phyloP scores from a whole-genome alignment of 345 rosid genomes.

The Noccaea caerulescens region DNA sequence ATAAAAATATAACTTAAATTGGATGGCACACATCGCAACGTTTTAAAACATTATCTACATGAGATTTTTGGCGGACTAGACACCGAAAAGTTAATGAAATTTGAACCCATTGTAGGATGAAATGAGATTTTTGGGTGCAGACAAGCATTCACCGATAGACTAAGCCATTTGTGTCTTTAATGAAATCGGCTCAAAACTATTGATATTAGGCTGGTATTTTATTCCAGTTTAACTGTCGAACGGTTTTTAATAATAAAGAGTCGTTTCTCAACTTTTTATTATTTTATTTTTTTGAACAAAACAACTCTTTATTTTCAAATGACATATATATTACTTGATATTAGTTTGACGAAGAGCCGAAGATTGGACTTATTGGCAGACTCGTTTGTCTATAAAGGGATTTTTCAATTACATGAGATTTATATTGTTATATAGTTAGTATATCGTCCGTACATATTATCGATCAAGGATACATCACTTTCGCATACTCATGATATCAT shows the following conservation, averaged over 20 bases:
- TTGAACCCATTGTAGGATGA: constrained; percentile 28
- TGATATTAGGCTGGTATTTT: neutral
- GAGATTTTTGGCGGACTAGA: constrained; percentile 8
- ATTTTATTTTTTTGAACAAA: too few species aligned
- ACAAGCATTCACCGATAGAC: constrained; percentile 29
- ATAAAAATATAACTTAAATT: too few species aligned
- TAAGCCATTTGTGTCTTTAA: constrained; percentile 21
- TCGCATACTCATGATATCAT: constrained; percentile 4
- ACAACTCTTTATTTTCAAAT: neutral
- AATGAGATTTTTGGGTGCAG: constrained; percentile 19
- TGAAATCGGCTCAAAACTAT: constrained; percentile 5
- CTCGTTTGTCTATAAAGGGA: neutral
- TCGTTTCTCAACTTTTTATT: too few species aligned
- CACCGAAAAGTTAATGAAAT: constrained; percentile 10
- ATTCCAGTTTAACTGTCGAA: neutral
- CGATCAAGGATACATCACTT: constrained; percentile 23
- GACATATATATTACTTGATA: neutral
- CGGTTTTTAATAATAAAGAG: neutral
- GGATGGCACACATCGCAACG: constrained; percentile 38
- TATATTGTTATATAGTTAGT: neutral
- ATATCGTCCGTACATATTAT: constrained; percentile 25
- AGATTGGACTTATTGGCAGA: constrained; percentile 18
- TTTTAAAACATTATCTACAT: neutral
- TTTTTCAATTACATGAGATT: constrained; percentile 1
- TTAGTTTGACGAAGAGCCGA: constrained; percentile 5